Base-by-base conservation (phyloP, 352 stramenopile genomes). In the Phytopythium kandeliae region DNA sequence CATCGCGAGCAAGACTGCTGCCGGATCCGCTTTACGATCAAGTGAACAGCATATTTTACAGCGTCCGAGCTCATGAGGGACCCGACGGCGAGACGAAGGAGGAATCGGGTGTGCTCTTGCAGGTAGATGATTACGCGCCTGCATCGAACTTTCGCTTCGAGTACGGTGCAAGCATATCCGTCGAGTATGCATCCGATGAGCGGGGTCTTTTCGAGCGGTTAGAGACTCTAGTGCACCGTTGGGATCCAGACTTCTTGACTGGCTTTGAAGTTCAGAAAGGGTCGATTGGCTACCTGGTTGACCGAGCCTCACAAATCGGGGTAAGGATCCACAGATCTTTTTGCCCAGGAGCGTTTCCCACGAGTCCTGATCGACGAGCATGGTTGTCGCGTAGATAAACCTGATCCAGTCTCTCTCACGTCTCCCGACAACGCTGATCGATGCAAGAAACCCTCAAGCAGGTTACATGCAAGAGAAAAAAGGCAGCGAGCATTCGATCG, bases 181-280 rank as follows among this genome's bases (percentile, higher is more conserved):
- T 53, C 35, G 47, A 45, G 35, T 44, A 71, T 42, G 62, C 46
- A 41, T 44, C 55, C 8, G 58, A 75, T 41, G 87, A 96, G 63
- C 55, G 50, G 4, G 71, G 82, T 36, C 54, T 96, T 24, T 64
- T 96, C 22, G 48, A 43, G 13, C 62, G 48, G 22, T 34, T 96
- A 6, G 63, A 85, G 26, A 42, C 31, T 13, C 38, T 95, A 16
- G 74, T 96, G 28, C 62, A 66, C 11, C 37, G 64, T 12, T 89
- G 78, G 73, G 86, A 97, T 50, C 88, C 88, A n/a, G 89, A 97
- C 51, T 92, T 96, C 40, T 63, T 97, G 34, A 62, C 74, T 37
- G 86, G 89, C 12, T 97, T 88, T 67, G 89, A 97, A 58, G 69
- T 95, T 1, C 84, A 96, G 60, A 84, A 86, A 24, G 51, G 62